Conservation (phyloP, 2,329 filamentous ascomycete species). For the Tolypocladium tundrense region DNA sequence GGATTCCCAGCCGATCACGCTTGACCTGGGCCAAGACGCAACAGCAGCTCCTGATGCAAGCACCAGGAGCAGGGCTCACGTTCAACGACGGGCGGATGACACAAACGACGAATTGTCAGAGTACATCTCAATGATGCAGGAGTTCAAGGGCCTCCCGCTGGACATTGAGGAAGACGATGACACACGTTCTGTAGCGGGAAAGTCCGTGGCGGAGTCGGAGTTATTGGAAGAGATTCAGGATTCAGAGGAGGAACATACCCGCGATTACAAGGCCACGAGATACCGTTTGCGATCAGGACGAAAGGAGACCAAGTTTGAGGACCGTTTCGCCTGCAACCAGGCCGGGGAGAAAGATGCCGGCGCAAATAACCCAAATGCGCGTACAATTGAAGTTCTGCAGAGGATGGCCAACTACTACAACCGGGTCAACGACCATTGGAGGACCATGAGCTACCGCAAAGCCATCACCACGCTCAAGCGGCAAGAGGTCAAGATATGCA, state of each 20-base stretch:
- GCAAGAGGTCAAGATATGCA: slow-evolving; percentile 53
- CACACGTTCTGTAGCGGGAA: slow-evolving; percentile 1
- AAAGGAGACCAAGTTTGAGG: slow-evolving; percentile 28
- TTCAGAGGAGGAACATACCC: neutral
- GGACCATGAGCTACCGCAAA: slow-evolving; percentile 64
- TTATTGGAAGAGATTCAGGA: slow-evolving; percentile 1
- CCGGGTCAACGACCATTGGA: slow-evolving; percentile 67
- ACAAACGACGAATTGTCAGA: slow-evolving; percentile 47
- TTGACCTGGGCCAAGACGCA: slow-evolving; percentile 11
- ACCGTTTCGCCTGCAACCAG: slow-evolving; percentile 44
- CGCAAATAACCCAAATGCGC: slow-evolving; percentile 56
- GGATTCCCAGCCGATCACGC: slow-evolving; percentile 15
- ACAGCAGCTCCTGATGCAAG: neutral
- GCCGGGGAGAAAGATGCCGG: slow-evolving; percentile 35
- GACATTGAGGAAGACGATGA: slow-evolving; percentile 38
- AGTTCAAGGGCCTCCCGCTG: slow-evolving; percentile 48
- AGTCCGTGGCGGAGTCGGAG: slow-evolving; percentile 4
- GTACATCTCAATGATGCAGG: slow-evolving; percentile 52
- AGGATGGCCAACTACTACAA: slow-evolving; percentile 73
- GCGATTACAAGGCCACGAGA: neutral
- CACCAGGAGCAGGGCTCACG: neutral
- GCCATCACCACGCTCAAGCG: slow-evolving; percentile 63
- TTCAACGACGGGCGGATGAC: neutral
- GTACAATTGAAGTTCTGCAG: slow-evolving; percentile 67
- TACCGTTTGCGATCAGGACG: slow-evolving; percentile 4